Evolutionary conservation across 2,329 filamentous ascomycete genomes (phyloP), one percentile per base, ranked within the genome.

Genomic region (Cladosporium sp.): DNA sequence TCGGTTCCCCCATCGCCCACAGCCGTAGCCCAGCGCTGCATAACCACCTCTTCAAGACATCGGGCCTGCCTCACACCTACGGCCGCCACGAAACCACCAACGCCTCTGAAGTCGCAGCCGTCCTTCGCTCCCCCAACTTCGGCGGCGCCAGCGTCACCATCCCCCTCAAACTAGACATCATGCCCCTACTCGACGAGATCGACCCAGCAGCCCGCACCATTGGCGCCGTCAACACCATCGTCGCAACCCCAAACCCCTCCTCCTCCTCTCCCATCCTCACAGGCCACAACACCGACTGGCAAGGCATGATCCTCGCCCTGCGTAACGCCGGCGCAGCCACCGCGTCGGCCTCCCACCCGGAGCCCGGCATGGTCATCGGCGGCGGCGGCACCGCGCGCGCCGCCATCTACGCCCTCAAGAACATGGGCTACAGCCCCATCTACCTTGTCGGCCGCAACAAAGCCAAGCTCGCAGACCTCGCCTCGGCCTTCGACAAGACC

Each of bases 61-160:
- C 85, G 5, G 95, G 95, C 4, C 83, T 99, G 46, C 94, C 95
- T 11, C 93, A 99, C 74, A 74, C 84, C n/a, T 99, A 99, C 78
- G 81, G 82, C 8, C 82, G 87, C 8, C 81, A 89, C 40, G 95
- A 98, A 80, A 96, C 93, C 0, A 86, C 88, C 69, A 79, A 84
- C 33, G 86, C 81, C 57, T 80, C 81, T 7, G 83, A 90, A 40
- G 81, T 96, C 3, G 81, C 82, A 69, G 80, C 86, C 2, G 79
- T 92, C 59, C 89, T 99, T 66, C 86, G 85, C 8, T 80, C 87
- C 1, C 81, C 89, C 1, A 84, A 90, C 70, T 99, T 99, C 75
- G 95, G 95, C 8, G 95, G 95, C 66, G 94, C 92, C 3, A 97
- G 93, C 3, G 92, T 99, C 55, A 99, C 95, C 0, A 98, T 99